Conservation (phyloP, 768 basidiomycete genomes). For the Lyophyllum atratum region DNA sequence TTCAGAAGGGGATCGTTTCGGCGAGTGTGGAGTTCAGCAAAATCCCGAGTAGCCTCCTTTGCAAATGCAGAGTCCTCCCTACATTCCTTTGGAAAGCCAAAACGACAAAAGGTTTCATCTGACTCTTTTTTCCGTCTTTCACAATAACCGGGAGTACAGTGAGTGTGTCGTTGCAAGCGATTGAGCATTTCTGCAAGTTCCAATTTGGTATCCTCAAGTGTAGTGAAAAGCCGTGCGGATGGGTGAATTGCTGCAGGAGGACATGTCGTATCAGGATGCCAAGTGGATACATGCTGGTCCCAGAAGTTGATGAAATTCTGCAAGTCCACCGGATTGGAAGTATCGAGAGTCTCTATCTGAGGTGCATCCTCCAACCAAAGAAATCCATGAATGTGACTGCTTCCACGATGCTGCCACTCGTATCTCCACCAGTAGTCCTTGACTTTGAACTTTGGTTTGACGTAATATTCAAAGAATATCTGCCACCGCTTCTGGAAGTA, state of each 20-base stretch:
- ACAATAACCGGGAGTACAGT: conserved; percentile 4
- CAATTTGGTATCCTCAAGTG: not conserved
- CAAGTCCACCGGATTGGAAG: conserved; percentile 4
- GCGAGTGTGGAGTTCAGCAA: conserved; percentile 12
- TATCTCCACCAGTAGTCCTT: conserved; percentile 20
- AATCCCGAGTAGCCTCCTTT: not conserved
- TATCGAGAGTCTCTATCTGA: not conserved
- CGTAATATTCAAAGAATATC: conserved; percentile 18
- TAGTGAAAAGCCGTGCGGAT: not conserved
- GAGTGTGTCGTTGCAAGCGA: not conserved
- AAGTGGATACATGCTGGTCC: not conserved
- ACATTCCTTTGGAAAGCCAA: conserved; percentile 17
- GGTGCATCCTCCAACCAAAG: not conserved
- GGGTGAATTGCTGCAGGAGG: conserved; percentile 8
- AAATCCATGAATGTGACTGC: not conserved
- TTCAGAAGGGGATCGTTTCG: conserved; percentile 24
- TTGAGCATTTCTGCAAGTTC: conserved; percentile 5
- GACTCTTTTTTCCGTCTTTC: not conserved
- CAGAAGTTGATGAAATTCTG: conserved; percentile 9
- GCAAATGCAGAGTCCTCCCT: not conserved
- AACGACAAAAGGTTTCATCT: conserved; percentile 4
- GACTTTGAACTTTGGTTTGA: conserved; percentile 15
- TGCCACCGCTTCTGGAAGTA: conserved; percentile 23
- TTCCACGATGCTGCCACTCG: conserved; percentile 4
- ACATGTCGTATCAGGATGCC: not conserved